Percentiles rank a stretch among this genome's conserved stretches.
phyloP scores from a whole-genome alignment of 306 rosid species.

The Malus sieversii region DNA sequence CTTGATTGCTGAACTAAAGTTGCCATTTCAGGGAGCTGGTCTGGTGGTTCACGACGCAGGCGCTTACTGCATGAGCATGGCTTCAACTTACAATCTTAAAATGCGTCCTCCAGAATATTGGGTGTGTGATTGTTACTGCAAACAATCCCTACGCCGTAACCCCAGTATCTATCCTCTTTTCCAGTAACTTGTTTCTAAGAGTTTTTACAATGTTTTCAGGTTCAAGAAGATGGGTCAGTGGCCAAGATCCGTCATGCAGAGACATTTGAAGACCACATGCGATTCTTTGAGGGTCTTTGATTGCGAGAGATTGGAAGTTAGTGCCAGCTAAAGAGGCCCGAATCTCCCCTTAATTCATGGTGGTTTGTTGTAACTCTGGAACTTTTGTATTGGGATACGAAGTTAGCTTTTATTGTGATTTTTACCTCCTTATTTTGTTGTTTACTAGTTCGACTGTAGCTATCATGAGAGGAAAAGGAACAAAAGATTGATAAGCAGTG shows the following conservation, averaged over 20 bases:
- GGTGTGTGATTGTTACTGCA: conserved; percentile 33
- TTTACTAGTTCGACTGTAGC: neutral
- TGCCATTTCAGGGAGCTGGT: conserved; percentile 72
- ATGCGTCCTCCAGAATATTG: conserved; percentile 97
- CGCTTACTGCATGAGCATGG: conserved; percentile 99
- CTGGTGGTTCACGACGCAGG: conserved; percentile 97
- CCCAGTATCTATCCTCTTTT: neutral
- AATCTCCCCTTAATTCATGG: neutral
- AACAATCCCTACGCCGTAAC: neutral
- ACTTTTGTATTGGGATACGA: neutral
- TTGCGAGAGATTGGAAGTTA: neutral
- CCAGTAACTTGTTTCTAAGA: neutral
- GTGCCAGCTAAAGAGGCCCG: neutral
- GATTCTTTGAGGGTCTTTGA: conserved; percentile 76
- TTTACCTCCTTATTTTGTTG: neutral
- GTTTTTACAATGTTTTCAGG: conserved; percentile 34
- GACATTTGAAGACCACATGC: conserved; percentile 70
- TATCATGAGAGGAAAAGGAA: neutral
- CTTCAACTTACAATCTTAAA: conserved; percentile 91
- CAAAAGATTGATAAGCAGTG: neutral
- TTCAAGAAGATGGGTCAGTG: conserved; percentile 70
- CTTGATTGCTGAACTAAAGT: conserved; percentile 9
- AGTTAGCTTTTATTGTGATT: neutral
- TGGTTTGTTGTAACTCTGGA: neutral
- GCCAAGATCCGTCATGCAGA: conserved; percentile 88